Evolutionary conservation across 1,284 basidiomycete species (phyloP), one percentile per base, ranked within the genome.

Genomic region (Heterobasidion annosum): DNA sequence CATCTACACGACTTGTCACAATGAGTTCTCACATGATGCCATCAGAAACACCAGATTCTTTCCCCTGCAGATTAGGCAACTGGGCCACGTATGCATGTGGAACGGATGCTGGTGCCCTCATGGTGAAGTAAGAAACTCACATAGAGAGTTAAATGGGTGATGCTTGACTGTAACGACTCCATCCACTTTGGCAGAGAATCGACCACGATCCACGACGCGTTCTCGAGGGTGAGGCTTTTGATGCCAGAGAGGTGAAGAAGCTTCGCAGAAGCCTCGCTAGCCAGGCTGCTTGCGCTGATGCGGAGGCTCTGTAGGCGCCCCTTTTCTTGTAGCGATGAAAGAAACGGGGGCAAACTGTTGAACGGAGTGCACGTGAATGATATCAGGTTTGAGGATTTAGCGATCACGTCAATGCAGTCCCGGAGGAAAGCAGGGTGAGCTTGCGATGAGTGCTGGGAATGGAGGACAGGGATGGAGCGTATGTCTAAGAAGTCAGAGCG

Each of bases 181-280:
- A 70, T 62, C 86, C 86, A 89, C 34, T 58, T 64, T 2, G 85
- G 82, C 16, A 88, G 62, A 9, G 71, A 60, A 60, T 85, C 75
- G 53, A 84, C 67, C 13, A 82, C 66, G 60, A 75, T 76, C 79
- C 82, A 83, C 3, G 79, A 79, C n/a, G 78, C 76, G 52, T 68
- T 70, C 54, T 86, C 80, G 25, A 88, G 66, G 6, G 73, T 67
- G 12, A 89, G 63, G 34, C 65, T 73, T 18, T 70, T 69, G 34
- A 87, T 63, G 6, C 63, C 66, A 12, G 56, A 59, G n/a, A 82
- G 57, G n/a, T 70, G 62, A 13, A 68, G 56, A 32, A 87, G 67
- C 53, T 72, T 66, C 19, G 68, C 63, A 0, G 76, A 65, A 60
- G 85, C 81, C 8, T 73, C 68, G 0, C 69, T 68, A 0, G 77